Evolutionary conservation across 2,329 filamentous ascomycete genomes (phyloP), one percentile per base, ranked within the genome.

Genomic region (Aureobasidium lini): DNA sequence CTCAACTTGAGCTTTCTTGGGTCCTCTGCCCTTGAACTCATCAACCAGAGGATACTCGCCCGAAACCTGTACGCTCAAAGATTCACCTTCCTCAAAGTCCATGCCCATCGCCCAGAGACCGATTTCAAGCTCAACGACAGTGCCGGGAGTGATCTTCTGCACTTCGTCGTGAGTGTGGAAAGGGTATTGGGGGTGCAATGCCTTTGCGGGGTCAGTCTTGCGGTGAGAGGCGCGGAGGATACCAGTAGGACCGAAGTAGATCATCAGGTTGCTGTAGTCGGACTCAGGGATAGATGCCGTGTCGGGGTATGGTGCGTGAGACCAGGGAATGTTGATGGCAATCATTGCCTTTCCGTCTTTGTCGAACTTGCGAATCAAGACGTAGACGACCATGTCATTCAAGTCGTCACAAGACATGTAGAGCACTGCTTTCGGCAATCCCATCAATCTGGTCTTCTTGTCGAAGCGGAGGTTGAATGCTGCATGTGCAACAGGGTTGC

Each of bases 261-360:
- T 66, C 36, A 74, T 76, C n/a, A 75, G 61, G 42, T 73, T 76
- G 3, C 67, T 65, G 28, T 69, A 69, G 0, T 78, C 72, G 52
- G 74, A 72, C 23, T 71, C 66, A 77, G 86, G 67, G 81, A 84
- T 73, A 81, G 87, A 60, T 80, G 87, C 76, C 76, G 81, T 69
- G 0, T 67, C 68, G 13, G 69, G 68, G n/a, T 68, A 60, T 0
- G 71, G 70, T 0, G 69, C 65, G 0, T 69, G 67, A 3, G 70
- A 65, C 62, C 72, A 70, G 0, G 78, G 77, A 49, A 80, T 74
- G 60, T 76, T 75, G 10, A 79, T 66, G 42, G 77, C 71, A 62
- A 73, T 69, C 53, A 79, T 62, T 0, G 69, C 62, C 15, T 77
- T 76, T 1, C 78, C 77, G 4, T 74, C 64, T 11, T 67, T 70